Percentiles rank a stretch among this genome's conserved stretches.
phyloP scores from a whole-genome alignment of 1,139 yeast genomes.

The Pichia sp. region DNA sequence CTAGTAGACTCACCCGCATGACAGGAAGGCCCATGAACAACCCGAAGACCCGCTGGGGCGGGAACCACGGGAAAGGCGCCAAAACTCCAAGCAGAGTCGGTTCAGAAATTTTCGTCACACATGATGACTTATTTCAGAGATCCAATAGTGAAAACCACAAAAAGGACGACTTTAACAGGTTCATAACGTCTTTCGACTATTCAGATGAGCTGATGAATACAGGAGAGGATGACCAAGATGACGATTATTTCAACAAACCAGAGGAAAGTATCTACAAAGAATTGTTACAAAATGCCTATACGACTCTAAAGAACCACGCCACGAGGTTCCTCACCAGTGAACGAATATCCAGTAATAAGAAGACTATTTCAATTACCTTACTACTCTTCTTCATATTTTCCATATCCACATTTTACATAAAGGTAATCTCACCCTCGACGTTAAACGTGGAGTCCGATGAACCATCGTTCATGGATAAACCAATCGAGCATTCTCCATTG shows the following conservation, averaged over 20 bases:
- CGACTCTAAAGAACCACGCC: not conserved
- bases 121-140: not conserved
- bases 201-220: not conserved
- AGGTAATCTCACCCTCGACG: too few relatives aligned
- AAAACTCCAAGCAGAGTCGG: not conserved
- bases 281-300: not conserved
- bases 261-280: conserved; percentile 8
- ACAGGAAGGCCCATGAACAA: not conserved
- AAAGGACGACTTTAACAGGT: not conserved
- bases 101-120: not conserved
- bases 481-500: conserved; percentile 2
- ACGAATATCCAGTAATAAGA: too few relatives aligned
- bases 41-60: not conserved
- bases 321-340: not conserved
- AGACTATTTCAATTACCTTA: too few relatives aligned
- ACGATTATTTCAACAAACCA: conserved; percentile 3
- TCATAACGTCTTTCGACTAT: not conserved
- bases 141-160: not conserved
- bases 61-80: not conserved
- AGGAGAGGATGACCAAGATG: conserved; percentile 1
- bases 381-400: too few relatives aligned
- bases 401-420: not conserved
- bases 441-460: too few relatives aligned
- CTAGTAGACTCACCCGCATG: not conserved
- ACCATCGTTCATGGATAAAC: conserved; percentile 3